Evolutionary conservation across 768 basidiomycete genomes (phyloP).

Genomic region (Mycena floridula): DNA sequence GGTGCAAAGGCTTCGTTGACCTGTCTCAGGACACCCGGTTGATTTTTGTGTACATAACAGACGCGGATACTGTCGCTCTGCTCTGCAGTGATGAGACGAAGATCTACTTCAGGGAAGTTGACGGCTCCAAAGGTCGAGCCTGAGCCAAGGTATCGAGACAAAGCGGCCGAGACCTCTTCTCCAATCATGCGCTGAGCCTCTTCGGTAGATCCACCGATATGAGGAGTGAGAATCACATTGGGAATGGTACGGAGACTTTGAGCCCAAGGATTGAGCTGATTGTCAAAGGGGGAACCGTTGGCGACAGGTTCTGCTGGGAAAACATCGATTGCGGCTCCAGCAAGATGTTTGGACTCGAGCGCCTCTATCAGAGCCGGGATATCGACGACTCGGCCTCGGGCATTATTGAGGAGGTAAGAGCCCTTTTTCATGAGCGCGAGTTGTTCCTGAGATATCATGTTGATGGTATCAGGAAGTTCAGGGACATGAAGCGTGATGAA

Average conservation of each 20-base stretch:
- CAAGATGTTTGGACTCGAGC: slow-evolving; percentile 80
- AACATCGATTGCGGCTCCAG: slow-evolving; percentile 88
- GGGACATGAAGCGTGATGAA: slow-evolving; percentile 97
- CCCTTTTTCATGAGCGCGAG: slow-evolving; percentile 92
- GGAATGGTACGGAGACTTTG: slow-evolving; percentile 66
- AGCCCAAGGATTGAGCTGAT: slow-evolving; percentile 84
- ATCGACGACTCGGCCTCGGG: slow-evolving; percentile 92
- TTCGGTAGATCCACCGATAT: slow-evolving; percentile 98
- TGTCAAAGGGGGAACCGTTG: slow-evolving; percentile 87
- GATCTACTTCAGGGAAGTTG: slow-evolving; percentile 98
- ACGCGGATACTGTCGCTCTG: slow-evolving; percentile 79
- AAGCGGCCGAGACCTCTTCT: slow-evolving; percentile 82
- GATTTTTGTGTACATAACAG: slow-evolving; percentile 94
- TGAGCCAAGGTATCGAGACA: slow-evolving; percentile 86
- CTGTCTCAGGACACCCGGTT: slow-evolving; percentile 88
- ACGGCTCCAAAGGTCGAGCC: slow-evolving; percentile 90
- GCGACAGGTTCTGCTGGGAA: slow-evolving; percentile 90
- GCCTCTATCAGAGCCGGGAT: slow-evolving; percentile 84
- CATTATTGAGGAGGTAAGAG: slow-evolving; percentile 95
- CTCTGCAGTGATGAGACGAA: slow-evolving; percentile 85
- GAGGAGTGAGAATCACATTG: slow-evolving; percentile 96
- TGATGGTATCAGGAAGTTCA: slow-evolving; percentile 91
- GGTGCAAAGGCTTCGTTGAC: slow-evolving; percentile 93
- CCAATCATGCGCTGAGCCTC: slow-evolving; percentile 98
- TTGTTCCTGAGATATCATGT: slow-evolving; percentile 80